Base-by-base conservation (phyloP, 805 yeast genomes). In the Kuraishia piskuri region DNA sequence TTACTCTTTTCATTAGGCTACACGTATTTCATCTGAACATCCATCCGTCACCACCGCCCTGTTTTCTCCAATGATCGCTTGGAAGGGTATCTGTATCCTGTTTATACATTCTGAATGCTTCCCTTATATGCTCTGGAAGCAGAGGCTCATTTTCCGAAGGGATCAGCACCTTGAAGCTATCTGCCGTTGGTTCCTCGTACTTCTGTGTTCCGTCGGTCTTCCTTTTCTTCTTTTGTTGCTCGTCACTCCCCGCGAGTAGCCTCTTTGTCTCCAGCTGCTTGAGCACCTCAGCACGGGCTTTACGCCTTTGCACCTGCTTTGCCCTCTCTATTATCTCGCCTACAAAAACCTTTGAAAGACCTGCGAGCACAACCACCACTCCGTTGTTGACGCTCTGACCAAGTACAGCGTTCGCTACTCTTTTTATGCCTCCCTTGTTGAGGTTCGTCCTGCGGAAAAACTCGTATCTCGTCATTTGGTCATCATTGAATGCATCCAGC, bases 311-410 rank as follows among this genome's bases (percentile, higher is more conserved):
- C 1, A 88, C 81, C 52, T 82, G 86, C 56, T 84, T 76, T 0
- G 96, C 96, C 61, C 81, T 75, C 57, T 91, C 95, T 12, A 91
- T 86, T 19, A 91, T 78, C 60, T 91, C 97, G 12, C 96, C 96
- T n/a, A 90, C 78, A 64, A 88, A 84, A 60, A 89, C 87, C 64
- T 91, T 91, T 1, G 96, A 87, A 53, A 90, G 78, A 66, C 97
- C 96, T 5, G 92, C 88, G 49, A 91, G 68, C 8, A 90, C 84
- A 52, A 88, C 83, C 0, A 96, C 87, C 22, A 90, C 84, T 56
- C 86, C 87, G 54, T 80, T 88, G 1, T 92, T 84, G 10, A 90
- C 82, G 49, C 84, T 82, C 64, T 90, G 96, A 47, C 90, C 90
- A 50, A 89, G 72, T 0, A 87, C 86, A 24, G 86, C 79, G 59